Percentiles rank a stretch among this genome's conserved stretches.
Conservation (phyloP, 129 eudicot species). For the Flaveria robusta region DNA sequence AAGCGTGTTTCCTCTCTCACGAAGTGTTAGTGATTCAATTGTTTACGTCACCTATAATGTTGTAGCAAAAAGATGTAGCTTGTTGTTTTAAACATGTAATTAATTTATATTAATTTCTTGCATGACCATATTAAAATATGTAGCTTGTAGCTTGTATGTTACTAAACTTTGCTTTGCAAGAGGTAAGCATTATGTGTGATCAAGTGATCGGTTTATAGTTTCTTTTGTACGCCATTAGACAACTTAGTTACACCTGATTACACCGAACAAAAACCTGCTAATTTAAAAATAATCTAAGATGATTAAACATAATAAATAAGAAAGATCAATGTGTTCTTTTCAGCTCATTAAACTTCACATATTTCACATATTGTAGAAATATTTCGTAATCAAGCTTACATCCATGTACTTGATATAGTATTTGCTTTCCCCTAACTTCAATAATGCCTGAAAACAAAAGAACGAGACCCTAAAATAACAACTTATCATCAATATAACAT, state of each 20-base stretch:
- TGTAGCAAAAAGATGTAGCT: neutral
- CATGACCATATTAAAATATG: too few relatives aligned
- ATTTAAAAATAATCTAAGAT: neutral
- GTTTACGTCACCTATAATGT: neutral
- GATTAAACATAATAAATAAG: slow-evolving; percentile 6
- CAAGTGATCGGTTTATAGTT: too few relatives aligned
- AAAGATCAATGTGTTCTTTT: slow-evolving; percentile 12
- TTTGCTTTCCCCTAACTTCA: slow-evolving; percentile 18
- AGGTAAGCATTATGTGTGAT: too few relatives aligned
- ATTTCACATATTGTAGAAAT: slow-evolving; percentile 31
- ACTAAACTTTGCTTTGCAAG: neutral
- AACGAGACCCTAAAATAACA: slow-evolving; percentile 25
- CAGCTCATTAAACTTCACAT: slow-evolving; percentile 16
- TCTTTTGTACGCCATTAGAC: neutral
- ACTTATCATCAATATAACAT: slow-evolving; percentile 11
- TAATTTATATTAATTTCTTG: neutral
- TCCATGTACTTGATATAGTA: slow-evolving; percentile 30
- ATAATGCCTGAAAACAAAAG: slow-evolving; percentile 32
- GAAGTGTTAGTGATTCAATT: neutral
- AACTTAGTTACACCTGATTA: neutral
- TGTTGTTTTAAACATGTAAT: neutral
- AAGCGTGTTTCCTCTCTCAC: neutral
- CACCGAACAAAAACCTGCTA: neutral
- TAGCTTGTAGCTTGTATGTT: too few relatives aligned
- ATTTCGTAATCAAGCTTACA: slow-evolving; percentile 28